Evolutionary conservation across 495 filamentous ascomycete species (phyloP).

Genomic region (Aspergillus sparsus): DNA sequence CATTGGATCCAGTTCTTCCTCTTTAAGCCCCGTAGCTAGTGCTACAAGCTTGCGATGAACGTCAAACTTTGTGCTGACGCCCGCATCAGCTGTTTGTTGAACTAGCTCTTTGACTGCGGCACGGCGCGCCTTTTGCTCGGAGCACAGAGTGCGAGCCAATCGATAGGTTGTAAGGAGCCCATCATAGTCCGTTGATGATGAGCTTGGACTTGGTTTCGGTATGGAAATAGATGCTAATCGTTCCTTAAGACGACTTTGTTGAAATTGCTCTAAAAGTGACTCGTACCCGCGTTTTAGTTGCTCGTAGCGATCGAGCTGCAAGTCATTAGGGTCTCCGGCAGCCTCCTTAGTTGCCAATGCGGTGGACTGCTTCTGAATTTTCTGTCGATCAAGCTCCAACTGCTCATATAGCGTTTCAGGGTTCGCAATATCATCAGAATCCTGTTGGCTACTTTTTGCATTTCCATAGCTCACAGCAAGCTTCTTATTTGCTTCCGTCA

Average conservation of each 20-base stretch:
- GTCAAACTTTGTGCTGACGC: conserved; percentile 53
- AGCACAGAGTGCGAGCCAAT: conserved; percentile 39
- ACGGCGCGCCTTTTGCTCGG: conserved; percentile 44
- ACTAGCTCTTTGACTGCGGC: conserved; percentile 45
- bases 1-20: conserved; percentile 53
- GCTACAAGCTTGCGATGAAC: conserved; percentile 55
- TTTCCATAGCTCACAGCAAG: conserved; percentile 45
- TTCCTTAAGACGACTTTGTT: conserved; percentile 34
- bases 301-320: conserved; percentile 39
- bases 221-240: conserved; percentile 23
- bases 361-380: conserved; percentile 39
- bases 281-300: conserved; percentile 37
- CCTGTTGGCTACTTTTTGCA: conserved; percentile 40
- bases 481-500: conserved; percentile 49
- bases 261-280: conserved; percentile 47
- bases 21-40: conserved; percentile 51
- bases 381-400: conserved; percentile 47
- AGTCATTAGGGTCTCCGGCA: conserved; percentile 32
- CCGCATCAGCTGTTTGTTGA: conserved; percentile 51
- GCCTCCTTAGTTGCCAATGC: conserved; percentile 36
- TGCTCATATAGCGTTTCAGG: conserved; percentile 47
- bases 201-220: conserved; percentile 21
- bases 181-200: conserved; percentile 27
- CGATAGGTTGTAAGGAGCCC: conserved; percentile 36
- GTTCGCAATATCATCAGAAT: conserved; percentile 43